phyloP scores from a whole-genome alignment of 169 alveolate genomes.

The Cyclospora cayetanensis region DNA sequence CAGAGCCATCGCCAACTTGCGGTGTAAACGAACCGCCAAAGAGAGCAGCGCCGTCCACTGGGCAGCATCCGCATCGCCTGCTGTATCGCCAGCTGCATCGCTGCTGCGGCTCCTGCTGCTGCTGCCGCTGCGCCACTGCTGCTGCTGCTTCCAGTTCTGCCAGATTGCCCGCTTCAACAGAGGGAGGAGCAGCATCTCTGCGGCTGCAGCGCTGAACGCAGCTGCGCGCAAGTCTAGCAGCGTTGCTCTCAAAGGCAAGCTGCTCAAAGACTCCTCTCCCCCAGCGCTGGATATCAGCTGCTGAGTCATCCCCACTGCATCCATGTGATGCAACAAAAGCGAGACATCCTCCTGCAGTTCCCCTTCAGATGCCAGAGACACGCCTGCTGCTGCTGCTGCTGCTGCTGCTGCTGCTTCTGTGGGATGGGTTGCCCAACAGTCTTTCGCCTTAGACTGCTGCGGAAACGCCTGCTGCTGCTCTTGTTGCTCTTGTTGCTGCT shows the following conservation, averaged over 20 bases:
- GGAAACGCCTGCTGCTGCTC: neutral
- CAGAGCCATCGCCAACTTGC: conserved; percentile 21
- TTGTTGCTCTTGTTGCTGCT: conserved; percentile 24
- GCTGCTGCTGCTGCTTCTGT: conserved; percentile 47
- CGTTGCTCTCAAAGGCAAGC: neutral
- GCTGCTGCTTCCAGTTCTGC: conserved; percentile 58
- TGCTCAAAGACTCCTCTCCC: neutral
- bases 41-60: neutral
- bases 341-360: conserved; percentile 8
- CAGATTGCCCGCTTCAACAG: conserved; percentile 45
- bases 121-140: conserved; percentile 20
- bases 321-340: conserved; percentile 23
- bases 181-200: conserved; percentile 47
- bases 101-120: neutral
- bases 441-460: neutral
- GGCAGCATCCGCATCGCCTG: neutral
- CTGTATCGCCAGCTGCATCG: neutral
- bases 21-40: neutral
- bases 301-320: conserved; percentile 31
- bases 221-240: conserved; percentile 12
- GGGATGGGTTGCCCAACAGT: neutral
- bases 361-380: neutral
- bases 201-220: conserved; percentile 4
- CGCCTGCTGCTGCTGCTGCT: conserved; percentile 40
- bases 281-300: conserved; percentile 1